Percentiles rank a stretch among this genome's conserved stretches.
Evolutionary conservation across 306 rosid species (phyloP).

Genomic region (Aeschynomene evenia): DNA sequence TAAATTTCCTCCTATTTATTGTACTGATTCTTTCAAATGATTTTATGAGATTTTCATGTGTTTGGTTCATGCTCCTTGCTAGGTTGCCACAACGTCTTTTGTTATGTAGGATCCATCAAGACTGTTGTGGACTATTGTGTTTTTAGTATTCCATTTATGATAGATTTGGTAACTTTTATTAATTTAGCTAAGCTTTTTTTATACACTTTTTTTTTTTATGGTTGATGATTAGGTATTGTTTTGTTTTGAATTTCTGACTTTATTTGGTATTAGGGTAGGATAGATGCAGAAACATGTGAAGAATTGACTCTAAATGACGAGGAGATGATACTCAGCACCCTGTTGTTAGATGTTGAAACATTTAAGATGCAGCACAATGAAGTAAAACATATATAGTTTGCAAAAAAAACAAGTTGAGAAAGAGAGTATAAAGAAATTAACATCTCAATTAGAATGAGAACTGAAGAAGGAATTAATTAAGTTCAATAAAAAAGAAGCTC

Average conservation of each 20-base stretch:
- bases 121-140: too few species aligned
- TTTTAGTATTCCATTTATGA: too few species aligned
- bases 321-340: slow-evolving; percentile 39
- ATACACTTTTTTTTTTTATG: too few species aligned
- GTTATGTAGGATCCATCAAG: too few species aligned
- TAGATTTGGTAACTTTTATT: too few species aligned
- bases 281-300: slow-evolving; percentile 30
- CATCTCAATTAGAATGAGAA: slow-evolving; percentile 59
- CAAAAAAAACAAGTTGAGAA: slow-evolving; percentile 54
- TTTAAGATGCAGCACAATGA: slow-evolving; percentile 53
- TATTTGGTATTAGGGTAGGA: slow-evolving; percentile 27
- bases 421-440: slow-evolving; percentile 55
- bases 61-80: too few species aligned
- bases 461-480: slow-evolving; percentile 54
- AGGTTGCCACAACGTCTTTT: too few species aligned
- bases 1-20: too few species aligned
- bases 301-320: slow-evolving; percentile 19
- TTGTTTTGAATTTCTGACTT: slow-evolving; percentile 27
- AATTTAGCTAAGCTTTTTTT: too few species aligned
- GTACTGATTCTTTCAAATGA: too few species aligned
- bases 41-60: too few species aligned
- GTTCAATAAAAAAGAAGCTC: slow-evolving; percentile 51
- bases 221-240: slow-evolving; percentile 42
- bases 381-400: slow-evolving; percentile 43
- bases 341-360: slow-evolving; percentile 54